Evolutionary conservation across 1,139 yeast species (phyloP).

Genomic region (Debaryomyces robertsiae): DNA sequence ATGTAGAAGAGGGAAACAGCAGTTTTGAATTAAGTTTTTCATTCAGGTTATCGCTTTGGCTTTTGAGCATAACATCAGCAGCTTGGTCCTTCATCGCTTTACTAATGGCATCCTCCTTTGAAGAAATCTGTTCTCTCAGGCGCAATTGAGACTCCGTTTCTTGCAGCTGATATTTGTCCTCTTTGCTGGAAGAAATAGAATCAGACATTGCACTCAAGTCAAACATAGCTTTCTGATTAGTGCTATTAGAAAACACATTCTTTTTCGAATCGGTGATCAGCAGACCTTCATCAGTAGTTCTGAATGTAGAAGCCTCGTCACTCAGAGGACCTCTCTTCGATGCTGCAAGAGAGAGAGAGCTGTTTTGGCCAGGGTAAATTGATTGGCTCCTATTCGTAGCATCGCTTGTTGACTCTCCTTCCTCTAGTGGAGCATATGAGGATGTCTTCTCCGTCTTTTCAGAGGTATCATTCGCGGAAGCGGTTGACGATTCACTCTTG

Average conservation of each 20-base stretch:
- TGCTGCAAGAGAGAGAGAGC: constrained; percentile 10
- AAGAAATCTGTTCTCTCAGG: too few relatives aligned
- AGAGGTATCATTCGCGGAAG: constrained; percentile 1
- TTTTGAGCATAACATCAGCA: too few relatives aligned
- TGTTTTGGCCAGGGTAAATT: constrained; percentile 2
- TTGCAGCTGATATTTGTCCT: too few relatives aligned
- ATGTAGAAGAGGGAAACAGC: too few relatives aligned
- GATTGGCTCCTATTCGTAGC: constrained; percentile 6
- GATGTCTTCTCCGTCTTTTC: constrained; percentile 4
- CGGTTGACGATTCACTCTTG: constrained; percentile 1
- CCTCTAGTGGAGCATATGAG: constrained; percentile 8
- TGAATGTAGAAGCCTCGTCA: not conserved
- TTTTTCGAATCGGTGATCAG: constrained; percentile 5
- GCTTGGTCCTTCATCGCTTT: too few relatives aligned
- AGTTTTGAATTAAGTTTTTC: too few relatives aligned
- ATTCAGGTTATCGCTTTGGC: too few relatives aligned
- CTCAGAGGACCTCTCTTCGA: not conserved
- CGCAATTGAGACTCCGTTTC: too few relatives aligned
- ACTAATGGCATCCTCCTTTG: too few relatives aligned
- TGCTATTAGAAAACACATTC: not conserved
- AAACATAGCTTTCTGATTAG: too few relatives aligned
- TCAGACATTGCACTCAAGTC: too few relatives aligned
- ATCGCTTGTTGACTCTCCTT: constrained; percentile 3
- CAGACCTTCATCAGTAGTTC: not conserved
- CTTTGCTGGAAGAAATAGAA: too few relatives aligned